Base-by-base conservation (phyloP, 2,329 filamentous ascomycete genomes). In the Beauveria pseudobassiana region DNA sequence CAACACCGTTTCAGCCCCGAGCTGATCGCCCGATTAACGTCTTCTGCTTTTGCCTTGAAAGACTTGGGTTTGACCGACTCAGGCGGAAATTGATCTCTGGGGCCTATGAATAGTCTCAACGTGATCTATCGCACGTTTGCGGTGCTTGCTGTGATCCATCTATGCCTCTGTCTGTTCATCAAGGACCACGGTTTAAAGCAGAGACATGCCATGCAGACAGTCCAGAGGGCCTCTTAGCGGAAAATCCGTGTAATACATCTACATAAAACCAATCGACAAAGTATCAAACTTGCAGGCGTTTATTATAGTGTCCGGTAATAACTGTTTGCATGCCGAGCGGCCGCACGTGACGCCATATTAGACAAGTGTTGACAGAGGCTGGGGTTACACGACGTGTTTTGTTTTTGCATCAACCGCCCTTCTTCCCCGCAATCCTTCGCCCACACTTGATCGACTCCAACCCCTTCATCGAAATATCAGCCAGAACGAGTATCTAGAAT, bases 31-130 rank as follows among this genome's bases (percentile, higher is more conserved):
- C 6, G 28, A 30, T 45, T 58, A n/a, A 58, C 55, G n/a, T 50
- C 55, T 5, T 58, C 45, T 10, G 45, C 55, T 12, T 58, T 58
- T 58, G 55, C 55, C 3, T n/a, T 58, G 45, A 49, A 58, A 16
- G 55, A 58, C n/a, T n/a, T 58, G 45, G 45, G 38, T 12, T 14
- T 58, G 30, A 49, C 55, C 16, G 30, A 24, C 20, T 22, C 28
- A 10, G 45, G 30, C 49, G 14, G 30, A 7, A 16, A 3, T 9
- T 58, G 16, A 50, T 58, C n/a, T 58, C 55, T 40, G 42, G 20
- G 0, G 45, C 55, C 4, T 58, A 58, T 58, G 45, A 38, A 50
- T 24, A 42, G 55, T n/a, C 22, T 58, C 8, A 49, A 4, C 3
- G 30, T 42, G 2, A 46, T 58, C 5, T 58, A 58, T 16, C 22